A percentile compares a stretch with the other conserved stretches of the same genome.
Evolutionary conservation across 495 filamentous ascomycete species (phyloP).

Genomic region (Penicillium antarcticum): DNA sequence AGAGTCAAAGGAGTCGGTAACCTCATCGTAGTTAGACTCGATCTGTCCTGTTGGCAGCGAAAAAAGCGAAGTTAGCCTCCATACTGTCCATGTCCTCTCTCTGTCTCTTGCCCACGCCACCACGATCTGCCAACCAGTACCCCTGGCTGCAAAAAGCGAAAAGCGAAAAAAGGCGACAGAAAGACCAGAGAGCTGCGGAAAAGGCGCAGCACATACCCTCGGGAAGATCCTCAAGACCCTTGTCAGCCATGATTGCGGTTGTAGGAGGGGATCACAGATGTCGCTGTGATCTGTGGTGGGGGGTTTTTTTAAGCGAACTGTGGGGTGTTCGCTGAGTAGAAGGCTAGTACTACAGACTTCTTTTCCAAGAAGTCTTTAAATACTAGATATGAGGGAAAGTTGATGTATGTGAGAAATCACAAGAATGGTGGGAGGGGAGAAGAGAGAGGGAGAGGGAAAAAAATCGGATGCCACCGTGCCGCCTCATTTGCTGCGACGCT

Average conservation of each 20-base stretch:
- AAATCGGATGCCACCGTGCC: constrained; percentile 22
- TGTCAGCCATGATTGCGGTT: constrained; percentile 92
- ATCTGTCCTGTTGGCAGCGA: constrained; percentile 71
- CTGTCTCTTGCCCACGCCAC: constrained; percentile 17
- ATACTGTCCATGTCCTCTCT: constrained; percentile 3
- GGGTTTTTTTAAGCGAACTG: constrained; percentile 44
- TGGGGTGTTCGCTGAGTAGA: constrained; percentile 21
- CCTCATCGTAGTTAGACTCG: constrained; percentile 99
- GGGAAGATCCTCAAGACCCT: constrained; percentile 94
- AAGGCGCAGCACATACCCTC: constrained; percentile 61
- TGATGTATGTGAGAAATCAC: constrained; percentile 27
- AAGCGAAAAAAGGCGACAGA: not conserved
- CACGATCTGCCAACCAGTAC: constrained; percentile 7
- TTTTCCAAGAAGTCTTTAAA: constrained; percentile 22
- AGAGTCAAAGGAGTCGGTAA: constrained; percentile 96
- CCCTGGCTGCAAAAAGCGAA: not conserved
- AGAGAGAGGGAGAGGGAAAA: constrained; percentile 35
- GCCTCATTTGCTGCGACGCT: constrained; percentile 27
- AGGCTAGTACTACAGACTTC: constrained; percentile 45
- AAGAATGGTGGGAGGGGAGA: constrained; percentile 37
- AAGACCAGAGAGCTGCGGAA: not conserved
- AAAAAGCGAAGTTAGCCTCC: constrained; percentile 24
- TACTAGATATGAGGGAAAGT: constrained; percentile 24
- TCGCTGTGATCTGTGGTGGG: constrained; percentile 55
- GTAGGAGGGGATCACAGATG: constrained; percentile 67